These are phyloP conservation scores for Solanum appendiculatum DNA, from an alignment of 257 asterid genomes.

Conservation along the genomic window DNA sequence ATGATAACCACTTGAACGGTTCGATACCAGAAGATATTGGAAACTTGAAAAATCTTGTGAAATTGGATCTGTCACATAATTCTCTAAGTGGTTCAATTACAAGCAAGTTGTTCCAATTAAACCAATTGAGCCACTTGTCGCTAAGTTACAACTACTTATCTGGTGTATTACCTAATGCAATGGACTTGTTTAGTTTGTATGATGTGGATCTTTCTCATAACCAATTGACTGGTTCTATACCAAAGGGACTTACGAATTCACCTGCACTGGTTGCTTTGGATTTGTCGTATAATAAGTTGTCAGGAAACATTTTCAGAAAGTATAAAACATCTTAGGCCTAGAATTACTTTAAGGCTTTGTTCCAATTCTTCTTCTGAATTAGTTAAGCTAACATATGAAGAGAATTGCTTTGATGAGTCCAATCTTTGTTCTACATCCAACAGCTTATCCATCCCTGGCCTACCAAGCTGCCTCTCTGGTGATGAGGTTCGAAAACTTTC, in stretches of 20 bases:
- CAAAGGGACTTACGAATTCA: background rate
- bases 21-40: slow-evolving; percentile 15
- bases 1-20: slow-evolving; percentile 15
- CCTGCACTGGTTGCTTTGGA: slow-evolving; percentile 3
- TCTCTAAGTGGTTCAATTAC: slow-evolving; percentile 16
- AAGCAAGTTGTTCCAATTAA: slow-evolving; percentile 1
- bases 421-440: slow-evolving; percentile 13
- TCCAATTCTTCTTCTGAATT: slow-evolving; percentile 17
- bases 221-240: slow-evolving; percentile 12
- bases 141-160: slow-evolving; percentile 15
- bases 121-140: background rate
- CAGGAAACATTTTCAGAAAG: slow-evolving; percentile 6
- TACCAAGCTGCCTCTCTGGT: background rate
- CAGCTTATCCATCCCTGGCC: background rate
- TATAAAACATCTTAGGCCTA: background rate
- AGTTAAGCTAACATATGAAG: background rate
- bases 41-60: slow-evolving; percentile 2
- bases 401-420: slow-evolving; percentile 14
- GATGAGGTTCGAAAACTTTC: background rate
- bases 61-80: slow-evolving; percentile 20
- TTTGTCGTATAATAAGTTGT: slow-evolving; percentile 20
- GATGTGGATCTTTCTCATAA: slow-evolving; percentile 17
- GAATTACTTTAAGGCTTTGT: slow-evolving; percentile 4
- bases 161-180: slow-evolving; percentile 15
- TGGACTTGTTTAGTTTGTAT: background rate